These are phyloP conservation scores for Neurospora crassa DNA, from an alignment of 2,329 filamentous ascomycete genomes.

Conservation along the genomic window DNA sequence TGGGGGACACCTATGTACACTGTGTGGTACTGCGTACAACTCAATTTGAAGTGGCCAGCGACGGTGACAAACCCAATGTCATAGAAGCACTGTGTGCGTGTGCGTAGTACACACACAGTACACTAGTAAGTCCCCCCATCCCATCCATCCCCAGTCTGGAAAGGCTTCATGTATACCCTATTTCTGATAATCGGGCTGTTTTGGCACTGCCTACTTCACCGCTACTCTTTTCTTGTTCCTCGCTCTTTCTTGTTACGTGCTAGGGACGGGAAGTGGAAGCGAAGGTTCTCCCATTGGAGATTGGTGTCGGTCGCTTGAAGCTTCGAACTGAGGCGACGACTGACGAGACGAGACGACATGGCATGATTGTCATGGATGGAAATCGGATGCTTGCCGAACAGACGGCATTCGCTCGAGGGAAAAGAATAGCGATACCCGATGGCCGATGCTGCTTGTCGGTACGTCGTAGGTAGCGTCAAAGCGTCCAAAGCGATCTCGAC, in stretches of 20 bases:
- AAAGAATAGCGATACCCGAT: neutral
- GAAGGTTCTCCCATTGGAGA: neutral
- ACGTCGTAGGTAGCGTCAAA: neutral
- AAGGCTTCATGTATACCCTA: neutral
- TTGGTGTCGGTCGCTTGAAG: neutral
- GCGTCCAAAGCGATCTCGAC: neutral
- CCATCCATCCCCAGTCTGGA: neutral
- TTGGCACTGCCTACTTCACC: neutral
- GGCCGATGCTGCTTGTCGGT: neutral
- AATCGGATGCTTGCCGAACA: too few relatives aligned
- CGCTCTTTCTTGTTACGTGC: neutral
- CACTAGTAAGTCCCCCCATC: neutral
- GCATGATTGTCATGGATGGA: neutral
- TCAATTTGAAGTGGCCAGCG: neutral
- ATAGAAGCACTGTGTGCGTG: neutral
- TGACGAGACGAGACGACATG: neutral
- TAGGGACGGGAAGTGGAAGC: neutral
- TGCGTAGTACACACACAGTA: too few relatives aligned
- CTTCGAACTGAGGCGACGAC: neutral
- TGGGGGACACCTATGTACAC: neutral
- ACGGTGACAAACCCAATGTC: neutral
- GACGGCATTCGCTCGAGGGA: neutral
- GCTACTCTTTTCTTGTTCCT: neutral
- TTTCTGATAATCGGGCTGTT: neutral
- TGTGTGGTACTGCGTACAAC: neutral